Conservation (phyloP, 2,329 filamentous ascomycete species). For the Colletotrichum zoysiae region DNA sequence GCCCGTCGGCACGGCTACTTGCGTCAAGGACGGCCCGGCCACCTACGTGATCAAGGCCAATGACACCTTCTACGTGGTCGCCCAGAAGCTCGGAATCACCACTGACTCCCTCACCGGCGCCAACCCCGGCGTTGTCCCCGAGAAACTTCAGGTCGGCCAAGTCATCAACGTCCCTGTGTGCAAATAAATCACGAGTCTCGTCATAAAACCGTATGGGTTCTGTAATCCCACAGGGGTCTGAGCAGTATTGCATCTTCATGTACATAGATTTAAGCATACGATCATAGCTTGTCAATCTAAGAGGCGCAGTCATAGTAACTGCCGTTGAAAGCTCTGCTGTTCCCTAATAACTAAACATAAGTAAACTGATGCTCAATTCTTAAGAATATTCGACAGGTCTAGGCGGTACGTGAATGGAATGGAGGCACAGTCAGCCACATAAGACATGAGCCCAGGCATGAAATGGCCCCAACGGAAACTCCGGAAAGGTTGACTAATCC, state of each 20-base stretch:
- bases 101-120: slow-evolving; percentile 16
- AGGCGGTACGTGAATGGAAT: not conserved
- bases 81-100: slow-evolving; percentile 75
- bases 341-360: not conserved
- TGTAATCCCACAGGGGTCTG: not conserved
- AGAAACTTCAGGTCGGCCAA: slow-evolving; percentile 13
- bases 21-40: slow-evolving; percentile 13
- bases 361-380: not conserved
- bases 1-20: slow-evolving; percentile 7
- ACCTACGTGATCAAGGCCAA: slow-evolving; percentile 79
- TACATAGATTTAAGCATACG: not conserved
- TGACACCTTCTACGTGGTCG: slow-evolving; percentile 83
- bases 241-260: not conserved
- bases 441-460: not conserved
- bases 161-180: slow-evolving; percentile 30
- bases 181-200: not conserved
- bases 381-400: not conserved
- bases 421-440: not conserved
- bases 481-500: not conserved
- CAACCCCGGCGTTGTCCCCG: slow-evolving; percentile 19
- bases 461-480: not conserved
- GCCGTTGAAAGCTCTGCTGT: not conserved
- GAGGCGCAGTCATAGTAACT: not conserved
- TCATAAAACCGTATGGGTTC: no score
- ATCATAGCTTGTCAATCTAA: not conserved